A percentile compares a stretch with the other conserved stretches of the same genome.
These are phyloP conservation scores for Leccinum angustisporum DNA, from an alignment of 1,284 basidiomycete genomes.

Conservation along the genomic window DNA sequence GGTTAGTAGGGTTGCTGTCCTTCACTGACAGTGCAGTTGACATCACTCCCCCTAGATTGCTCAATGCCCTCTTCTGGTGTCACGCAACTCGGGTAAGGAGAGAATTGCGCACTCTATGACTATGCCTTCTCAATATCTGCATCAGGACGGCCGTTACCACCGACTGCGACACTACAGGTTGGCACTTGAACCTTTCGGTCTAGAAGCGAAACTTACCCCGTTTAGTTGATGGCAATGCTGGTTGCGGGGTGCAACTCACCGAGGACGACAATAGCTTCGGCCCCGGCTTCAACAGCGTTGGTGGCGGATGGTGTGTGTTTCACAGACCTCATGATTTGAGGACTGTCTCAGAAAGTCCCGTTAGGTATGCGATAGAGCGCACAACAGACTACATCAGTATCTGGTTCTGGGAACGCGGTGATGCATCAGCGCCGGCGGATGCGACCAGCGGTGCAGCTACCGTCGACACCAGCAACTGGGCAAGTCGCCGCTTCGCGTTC, in stretches of 20 bases:
- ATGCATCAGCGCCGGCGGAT: constrained; percentile 32
- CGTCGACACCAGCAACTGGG: constrained; percentile 37
- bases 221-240: constrained; percentile 40
- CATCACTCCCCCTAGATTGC: constrained; percentile 13
- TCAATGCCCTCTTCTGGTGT: constrained; percentile 27
- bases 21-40: neutral
- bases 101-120: neutral
- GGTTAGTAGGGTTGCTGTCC: constrained; percentile 20
- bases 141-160: constrained; percentile 18
- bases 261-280: constrained; percentile 40
- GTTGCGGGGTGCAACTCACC: constrained; percentile 45
- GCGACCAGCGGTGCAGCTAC: constrained; percentile 23
- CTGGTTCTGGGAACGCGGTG: constrained; percentile 43
- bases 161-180: constrained; percentile 39
- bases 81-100: constrained; percentile 22
- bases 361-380: constrained; percentile 43
- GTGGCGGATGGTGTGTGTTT: constrained; percentile 40
- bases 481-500: constrained; percentile 14
- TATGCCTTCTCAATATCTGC: constrained; percentile 8
- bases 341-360: neutral
- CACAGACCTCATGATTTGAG: neutral
- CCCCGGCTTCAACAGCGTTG: constrained; percentile 40
- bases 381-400: constrained; percentile 36
- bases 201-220: constrained; percentile 1
- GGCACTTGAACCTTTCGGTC: neutral